Evolutionary conservation across 139 green algal genomes (phyloP).

Genomic region (Volvox africanus): DNA sequence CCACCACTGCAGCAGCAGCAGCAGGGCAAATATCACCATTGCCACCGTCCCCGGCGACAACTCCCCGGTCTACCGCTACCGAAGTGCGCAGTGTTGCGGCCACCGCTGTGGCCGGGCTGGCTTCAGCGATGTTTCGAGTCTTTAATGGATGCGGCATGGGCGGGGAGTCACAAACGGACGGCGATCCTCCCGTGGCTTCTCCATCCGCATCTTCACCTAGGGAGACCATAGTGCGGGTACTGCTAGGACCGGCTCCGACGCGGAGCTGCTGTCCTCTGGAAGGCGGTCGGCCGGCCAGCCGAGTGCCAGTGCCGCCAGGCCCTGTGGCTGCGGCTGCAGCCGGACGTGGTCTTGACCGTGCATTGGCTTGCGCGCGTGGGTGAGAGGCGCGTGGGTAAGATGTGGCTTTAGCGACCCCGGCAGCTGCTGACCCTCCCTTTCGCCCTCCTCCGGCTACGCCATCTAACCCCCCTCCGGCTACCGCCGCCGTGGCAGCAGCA

Average conservation of each 20-base stretch:
- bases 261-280: background rate
- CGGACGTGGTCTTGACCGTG: background rate
- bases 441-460: background rate
- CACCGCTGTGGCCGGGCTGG: background rate
- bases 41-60: background rate
- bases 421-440: no score
- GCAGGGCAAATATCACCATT: background rate
- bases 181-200: background rate
- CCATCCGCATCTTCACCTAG: background rate
- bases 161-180: background rate
- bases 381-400: background rate
- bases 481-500: background rate
- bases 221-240: background rate
- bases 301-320: no score
- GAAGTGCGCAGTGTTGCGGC: background rate
- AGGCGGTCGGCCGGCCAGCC: background rate
- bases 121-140: background rate
- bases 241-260: background rate
- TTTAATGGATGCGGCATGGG: background rate
- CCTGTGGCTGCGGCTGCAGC: background rate
- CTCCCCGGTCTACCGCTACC: background rate
- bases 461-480: background rate
- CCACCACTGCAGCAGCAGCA: background rate
- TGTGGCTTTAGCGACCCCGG: background rate
- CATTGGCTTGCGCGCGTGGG: background rate